Evolutionary conservation across 768 basidiomycete species (phyloP), one percentile per base, ranked within the genome.

Genomic region (Rhodosporidiobolus odoratus): DNA sequence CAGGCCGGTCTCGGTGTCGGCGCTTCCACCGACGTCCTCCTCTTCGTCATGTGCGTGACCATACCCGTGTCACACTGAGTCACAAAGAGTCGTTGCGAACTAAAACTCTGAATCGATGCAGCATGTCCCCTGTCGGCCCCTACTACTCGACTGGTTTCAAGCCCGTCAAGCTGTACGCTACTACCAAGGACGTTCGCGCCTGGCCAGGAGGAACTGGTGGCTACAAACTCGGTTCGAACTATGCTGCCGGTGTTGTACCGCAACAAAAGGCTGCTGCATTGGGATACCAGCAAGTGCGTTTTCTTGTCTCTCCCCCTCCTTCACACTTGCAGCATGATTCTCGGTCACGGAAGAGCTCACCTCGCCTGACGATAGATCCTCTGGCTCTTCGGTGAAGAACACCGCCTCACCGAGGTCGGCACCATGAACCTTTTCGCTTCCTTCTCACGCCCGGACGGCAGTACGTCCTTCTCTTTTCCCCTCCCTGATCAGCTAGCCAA

Each of bases 401-500:
- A 83, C 59, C 70, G 78, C n/a, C 62, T 83, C 50, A 82, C 82
- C 40, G 82, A 83, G 75, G 85, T 50, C 85, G 91, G 56, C 83
- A 87, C 82, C 15, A 92, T 92, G 91, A 92, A 92, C 78, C 83
- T 91, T 62, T 90, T 91, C 72, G 83, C 85, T 21, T 88, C 87
- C 2, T 80, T 89, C 59, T 81, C 84, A 77, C 80, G 85, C 15
- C 83, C 84, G 15, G 85, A 88, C 73, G 87, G 86, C 3, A 83
- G 66, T 70, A n/a, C 25, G 50, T 65, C 8, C n/a, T 50, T 37
- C 23, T 30, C 48, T 37, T 30, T 37, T 35, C 34, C 41, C n/a
- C 21, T 66, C 59, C 27, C 34, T 27, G 4, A 4, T 0, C 19
- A 32, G n/a, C 15, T 23, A 13, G 5, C 30, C n/a, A 19, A 34